These are phyloP conservation scores for Acer campestre DNA, from an alignment of 345 rosid species.

Conservation along the genomic window DNA sequence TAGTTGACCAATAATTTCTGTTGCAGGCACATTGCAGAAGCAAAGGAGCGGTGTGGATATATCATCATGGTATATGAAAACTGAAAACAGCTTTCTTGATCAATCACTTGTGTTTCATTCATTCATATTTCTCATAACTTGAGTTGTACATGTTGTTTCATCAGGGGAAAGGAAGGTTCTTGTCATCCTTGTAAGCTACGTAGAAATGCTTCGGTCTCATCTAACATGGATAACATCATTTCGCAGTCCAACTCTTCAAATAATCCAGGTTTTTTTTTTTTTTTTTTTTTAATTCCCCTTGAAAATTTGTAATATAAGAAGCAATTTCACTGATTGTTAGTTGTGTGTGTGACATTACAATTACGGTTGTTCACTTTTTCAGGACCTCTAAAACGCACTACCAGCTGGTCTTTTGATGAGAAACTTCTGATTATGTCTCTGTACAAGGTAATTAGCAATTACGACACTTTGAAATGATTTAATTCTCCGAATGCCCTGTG, in stretches of 20 bases:
- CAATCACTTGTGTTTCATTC: neutral
- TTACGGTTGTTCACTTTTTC: neutral
- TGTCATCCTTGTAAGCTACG: constrained; percentile 53
- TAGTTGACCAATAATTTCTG: neutral
- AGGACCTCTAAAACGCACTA: constrained; percentile 66
- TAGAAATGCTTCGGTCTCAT: constrained; percentile 71
- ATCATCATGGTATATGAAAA: constrained; percentile 49
- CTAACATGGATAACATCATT: constrained; percentile 58
- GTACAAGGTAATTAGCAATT: constrained; percentile 70
- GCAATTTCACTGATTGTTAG: neutral
- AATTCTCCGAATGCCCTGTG: neutral
- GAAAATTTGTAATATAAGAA: neutral
- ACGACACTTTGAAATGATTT: neutral
- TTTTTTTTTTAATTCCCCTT: neutral
- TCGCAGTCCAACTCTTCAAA: constrained; percentile 39
- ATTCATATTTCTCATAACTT: neutral
- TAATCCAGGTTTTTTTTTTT: constrained; percentile 52
- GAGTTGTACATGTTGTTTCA: constrained; percentile 11
- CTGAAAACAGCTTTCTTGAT: constrained; percentile 7
- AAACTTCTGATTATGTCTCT: constrained; percentile 79
- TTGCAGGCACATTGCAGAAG: constrained; percentile 65
- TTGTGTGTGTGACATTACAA: neutral
- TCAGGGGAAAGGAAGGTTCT: constrained; percentile 55
- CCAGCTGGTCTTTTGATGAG: constrained; percentile 85
- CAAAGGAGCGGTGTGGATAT: constrained; percentile 76